A percentile compares a stretch with the other conserved stretches of the same genome.
Evolutionary conservation across 192 early-diverging fungal species (phyloP).

Genomic region (Entomortierella parvispora): DNA sequence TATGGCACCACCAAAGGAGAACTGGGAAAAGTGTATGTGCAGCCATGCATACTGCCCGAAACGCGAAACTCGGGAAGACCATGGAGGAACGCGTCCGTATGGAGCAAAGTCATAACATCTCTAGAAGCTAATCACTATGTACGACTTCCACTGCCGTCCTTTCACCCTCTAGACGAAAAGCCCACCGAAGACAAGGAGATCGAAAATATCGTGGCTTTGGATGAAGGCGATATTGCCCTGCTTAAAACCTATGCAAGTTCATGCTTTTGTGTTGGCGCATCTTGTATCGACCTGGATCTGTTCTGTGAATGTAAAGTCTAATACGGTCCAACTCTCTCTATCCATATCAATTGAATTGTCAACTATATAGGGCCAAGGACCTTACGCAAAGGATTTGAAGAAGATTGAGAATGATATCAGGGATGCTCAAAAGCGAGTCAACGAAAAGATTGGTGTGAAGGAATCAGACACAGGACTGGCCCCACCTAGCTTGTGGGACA

Average conservation of each 20-base stretch:
- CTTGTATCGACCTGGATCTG: no score
- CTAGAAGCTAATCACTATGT: no score
- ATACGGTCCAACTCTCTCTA: background rate
- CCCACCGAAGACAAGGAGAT: constrained; percentile 78
- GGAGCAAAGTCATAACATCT: background rate
- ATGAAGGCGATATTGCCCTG: constrained; percentile 92
- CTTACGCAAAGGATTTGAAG: constrained; percentile 96
- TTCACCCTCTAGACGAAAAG: constrained; percentile 73
- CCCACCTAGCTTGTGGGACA: constrained; percentile 98
- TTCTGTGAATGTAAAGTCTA: background rate
- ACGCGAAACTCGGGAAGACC: background rate
- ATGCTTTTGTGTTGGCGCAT: background rate
- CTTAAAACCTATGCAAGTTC: constrained; percentile 88
- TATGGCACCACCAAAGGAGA: constrained; percentile 86
- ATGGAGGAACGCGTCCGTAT: background rate
- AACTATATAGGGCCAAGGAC: constrained; percentile 89
- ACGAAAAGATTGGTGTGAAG: constrained; percentile 99
- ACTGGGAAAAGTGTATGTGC: constrained; percentile 97
- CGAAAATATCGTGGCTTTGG: constrained; percentile 91
- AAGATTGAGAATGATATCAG: constrained; percentile 94
- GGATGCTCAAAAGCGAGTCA: constrained; percentile 97
- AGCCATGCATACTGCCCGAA: background rate
- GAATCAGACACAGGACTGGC: constrained; percentile 98
- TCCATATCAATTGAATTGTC: no score
- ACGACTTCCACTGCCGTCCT: background rate